A percentile compares a stretch with the other conserved stretches of the same genome.
These are phyloP conservation scores for Chlamydomonas reinhardtii DNA, from an alignment of 163 green algal genomes.

Conservation along the genomic window DNA sequence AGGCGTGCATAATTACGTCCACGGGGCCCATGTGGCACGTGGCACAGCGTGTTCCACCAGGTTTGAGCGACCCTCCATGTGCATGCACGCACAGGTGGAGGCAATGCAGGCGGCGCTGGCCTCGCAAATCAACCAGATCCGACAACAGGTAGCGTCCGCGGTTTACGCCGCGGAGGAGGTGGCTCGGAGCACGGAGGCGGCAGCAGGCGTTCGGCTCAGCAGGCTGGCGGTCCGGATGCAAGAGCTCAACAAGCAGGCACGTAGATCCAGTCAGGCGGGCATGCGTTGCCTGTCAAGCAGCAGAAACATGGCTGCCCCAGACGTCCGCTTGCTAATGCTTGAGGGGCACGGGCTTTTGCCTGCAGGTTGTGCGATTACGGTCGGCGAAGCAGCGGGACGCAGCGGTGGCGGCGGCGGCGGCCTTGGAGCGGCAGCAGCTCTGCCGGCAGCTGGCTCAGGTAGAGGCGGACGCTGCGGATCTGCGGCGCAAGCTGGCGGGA, in stretches of 20 bases:
- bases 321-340: too few relatives aligned
- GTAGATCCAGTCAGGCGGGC: background rate
- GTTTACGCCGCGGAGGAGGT: conserved; percentile 10
- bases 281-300: too few relatives aligned
- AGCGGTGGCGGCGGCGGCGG: background rate
- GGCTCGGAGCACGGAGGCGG: conserved; percentile 19
- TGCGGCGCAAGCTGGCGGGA: background rate
- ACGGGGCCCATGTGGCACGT: too few relatives aligned
- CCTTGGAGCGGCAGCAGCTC: conserved; percentile 5
- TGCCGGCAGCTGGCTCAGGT: background rate
- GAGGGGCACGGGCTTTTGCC: background rate
- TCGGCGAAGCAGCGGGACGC: background rate
- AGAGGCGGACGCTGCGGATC: background rate
- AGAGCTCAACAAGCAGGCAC: conserved; percentile 11
- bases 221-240: conserved; percentile 14
- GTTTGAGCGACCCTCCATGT: too few relatives aligned
- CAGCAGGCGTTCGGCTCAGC: conserved; percentile 16
- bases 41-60: too few relatives aligned
- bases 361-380: background rate
- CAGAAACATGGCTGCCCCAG: too few relatives aligned
- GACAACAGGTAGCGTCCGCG: background rate
- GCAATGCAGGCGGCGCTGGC: background rate
- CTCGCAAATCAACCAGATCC: background rate
- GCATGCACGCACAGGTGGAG: background rate
- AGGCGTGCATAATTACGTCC: too few relatives aligned